Conservation (phyloP, 495 filamentous ascomycete species). For the Penicillium herquei region DNA sequence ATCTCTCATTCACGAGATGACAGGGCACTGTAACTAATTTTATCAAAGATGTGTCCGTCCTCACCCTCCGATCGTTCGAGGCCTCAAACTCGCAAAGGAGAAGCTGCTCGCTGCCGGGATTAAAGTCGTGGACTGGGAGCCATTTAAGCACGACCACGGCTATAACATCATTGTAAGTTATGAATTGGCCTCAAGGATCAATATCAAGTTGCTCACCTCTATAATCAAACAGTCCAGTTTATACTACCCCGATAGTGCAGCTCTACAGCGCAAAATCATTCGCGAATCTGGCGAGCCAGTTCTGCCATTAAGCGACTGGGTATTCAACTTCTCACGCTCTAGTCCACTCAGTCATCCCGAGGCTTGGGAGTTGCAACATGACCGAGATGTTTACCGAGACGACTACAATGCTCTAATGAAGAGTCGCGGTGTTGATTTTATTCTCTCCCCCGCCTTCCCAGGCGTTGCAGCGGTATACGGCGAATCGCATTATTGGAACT, state of each 20-base stretch:
- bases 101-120: constrained; percentile 52
- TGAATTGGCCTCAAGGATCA: neutral
- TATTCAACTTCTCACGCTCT: constrained; percentile 52
- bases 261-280: constrained; percentile 43
- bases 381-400: constrained; percentile 56
- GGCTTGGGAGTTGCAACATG: constrained; percentile 40
- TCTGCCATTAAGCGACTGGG: constrained; percentile 56
- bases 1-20: neutral
- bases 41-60: constrained; percentile 43
- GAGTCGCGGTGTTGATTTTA: constrained; percentile 61
- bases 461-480: constrained; percentile 59
- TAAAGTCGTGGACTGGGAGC: constrained; percentile 63
- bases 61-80: constrained; percentile 67
- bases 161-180: constrained; percentile 55
- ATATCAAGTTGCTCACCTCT: neutral
- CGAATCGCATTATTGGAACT: constrained; percentile 66
- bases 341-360: constrained; percentile 41
- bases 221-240: constrained; percentile 34
- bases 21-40: neutral
- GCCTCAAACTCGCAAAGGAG: constrained; percentile 54
- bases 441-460: constrained; percentile 63
- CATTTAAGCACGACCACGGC: constrained; percentile 59
- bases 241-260: constrained; percentile 56
- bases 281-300: constrained; percentile 53
- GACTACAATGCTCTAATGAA: constrained; percentile 63